Evolutionary conservation across 768 basidiomycete species (phyloP).

Genomic region (Podaxis mareebaensis): DNA sequence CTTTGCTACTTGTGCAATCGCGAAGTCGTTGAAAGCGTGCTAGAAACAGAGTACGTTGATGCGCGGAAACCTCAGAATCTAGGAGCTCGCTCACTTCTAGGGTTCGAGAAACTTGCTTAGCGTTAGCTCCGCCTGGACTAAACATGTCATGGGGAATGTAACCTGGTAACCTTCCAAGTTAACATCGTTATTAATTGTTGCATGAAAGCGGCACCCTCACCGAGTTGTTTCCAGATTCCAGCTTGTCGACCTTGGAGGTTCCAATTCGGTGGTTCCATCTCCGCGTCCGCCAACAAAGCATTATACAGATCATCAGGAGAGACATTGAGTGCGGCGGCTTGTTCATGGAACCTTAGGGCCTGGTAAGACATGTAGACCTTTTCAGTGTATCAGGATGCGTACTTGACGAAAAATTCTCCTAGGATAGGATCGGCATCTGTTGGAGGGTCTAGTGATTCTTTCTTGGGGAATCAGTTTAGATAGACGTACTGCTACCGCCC

Average conservation of each 20-base stretch:
- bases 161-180: conserved; percentile 25
- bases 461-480: background rate
- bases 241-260: conserved; percentile 63
- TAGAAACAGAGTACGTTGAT: conserved; percentile 22
- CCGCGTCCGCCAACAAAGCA: conserved; percentile 60
- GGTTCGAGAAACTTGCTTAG: conserved; percentile 63
- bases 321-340: conserved; percentile 48
- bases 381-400: conserved; percentile 13
- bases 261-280: conserved; percentile 58
- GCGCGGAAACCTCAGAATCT: background rate
- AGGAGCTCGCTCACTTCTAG: conserved; percentile 43
- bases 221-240: conserved; percentile 54
- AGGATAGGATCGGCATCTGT: conserved; percentile 65
- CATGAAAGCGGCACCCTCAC: conserved; percentile 25
- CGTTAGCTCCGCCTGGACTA: conserved; percentile 52
- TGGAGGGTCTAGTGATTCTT: background rate
- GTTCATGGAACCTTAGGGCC: conserved; percentile 45
- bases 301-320: conserved; percentile 50
- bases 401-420: conserved; percentile 68
- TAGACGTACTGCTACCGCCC: conserved; percentile 54
- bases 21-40: conserved; percentile 67
- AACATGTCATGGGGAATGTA: conserved; percentile 43
- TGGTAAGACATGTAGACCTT: background rate
- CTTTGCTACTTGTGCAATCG: conserved; percentile 64
- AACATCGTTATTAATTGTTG: background rate